Base-by-base conservation (phyloP, 2,329 filamentous ascomycete genomes). In the Venturiaceae sp. region DNA sequence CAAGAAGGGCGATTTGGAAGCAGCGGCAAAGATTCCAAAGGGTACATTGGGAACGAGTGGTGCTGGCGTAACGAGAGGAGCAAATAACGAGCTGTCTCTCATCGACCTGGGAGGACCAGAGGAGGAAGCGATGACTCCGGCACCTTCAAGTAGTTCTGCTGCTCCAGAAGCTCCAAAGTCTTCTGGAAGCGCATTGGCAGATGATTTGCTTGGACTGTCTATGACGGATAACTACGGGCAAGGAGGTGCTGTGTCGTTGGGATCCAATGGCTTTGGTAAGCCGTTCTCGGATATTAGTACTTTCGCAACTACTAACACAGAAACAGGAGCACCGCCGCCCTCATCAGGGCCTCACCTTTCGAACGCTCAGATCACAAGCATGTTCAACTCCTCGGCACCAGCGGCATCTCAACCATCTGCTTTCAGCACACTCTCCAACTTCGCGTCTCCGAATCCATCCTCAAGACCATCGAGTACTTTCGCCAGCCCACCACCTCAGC, bases 1-100 rank as follows among this genome's bases (percentile, higher is more conserved):
- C 73, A 99, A 96, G 78, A 95, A 94, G 76, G 94, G 94, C 23
- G 92, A 99, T 67, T 72, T 95, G 47, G 90, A 92, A 64, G 90
- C 78, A 11, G 90, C 94, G 16, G 84, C 86, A 63, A 89, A 85
- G 70, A 88, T 97, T 64, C 90, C 90, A 6, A 86, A 88, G 68
- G 90, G 92, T 30, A 92, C 87, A 14, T 80, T 88, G 54, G 83
- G 86, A 11, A 84, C 83, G 26, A 86, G 82, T 61, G 77, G 77
- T 54, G 83, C 84, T 60, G 80, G 83, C 62, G 79, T 86, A 52
- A 77, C 80, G 64, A 82, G 85, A 75, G 83, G 86, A 65, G 79
- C 83, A 6, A 80, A 84, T 63, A 85, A 90, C 66, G 92, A 96
- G 71, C 75, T 96, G 23, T 97, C 94, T 5, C 75, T 99, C 63